Evolutionary conservation across 805 yeast species (phyloP), one percentile per base, ranked within the genome.

Genomic region (Maudiozyma barnettii): DNA sequence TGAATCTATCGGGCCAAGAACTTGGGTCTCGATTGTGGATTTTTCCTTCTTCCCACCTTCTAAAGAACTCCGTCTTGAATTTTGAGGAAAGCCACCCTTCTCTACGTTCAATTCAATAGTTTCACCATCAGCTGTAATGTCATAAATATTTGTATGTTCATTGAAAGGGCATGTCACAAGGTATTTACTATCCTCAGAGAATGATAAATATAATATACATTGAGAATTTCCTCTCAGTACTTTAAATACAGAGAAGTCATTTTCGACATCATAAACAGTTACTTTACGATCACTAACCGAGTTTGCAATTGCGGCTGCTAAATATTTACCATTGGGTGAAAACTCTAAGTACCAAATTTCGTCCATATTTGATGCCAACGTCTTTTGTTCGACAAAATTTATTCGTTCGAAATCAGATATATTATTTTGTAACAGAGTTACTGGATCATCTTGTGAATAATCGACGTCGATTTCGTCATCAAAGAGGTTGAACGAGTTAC

Each of bases 281-380:
- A 86, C 71, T 21, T 73, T 69, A 6, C 78, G 73, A 59, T 87
- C 67, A 3, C 58, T 56, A 8, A 52, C 44, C 14, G 60, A 51
- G 22, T 60, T 95, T 14, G 78, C 74, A 7, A 93, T 79, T 0
- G 90, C 84, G 0, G 90, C 77, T n/a, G 87, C 95, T 37, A 90
- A 67, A 52, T 70, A 79, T 51, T 72, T 74, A 2, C 96, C 96
- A 65, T 77, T 75, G 41, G 88, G 84, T 5, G 93, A 82, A 59
- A 86, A 89, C 48, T 77, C 76, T 13, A 84, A 72, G 59, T 73
- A 83, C 97, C 97, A 90, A 12, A 87, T 91, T 61, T 90, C 95
- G 58, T 82, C 79, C 1, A 67, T 63, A 57, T 85, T 93, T 40
- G 72, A 69, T 1, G 65, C 45, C 13, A 63, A 46, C 4, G 60